Evolutionary conservation across 768 basidiomycete species (phyloP).

Genomic region (Multifurca ochricompacta): DNA sequence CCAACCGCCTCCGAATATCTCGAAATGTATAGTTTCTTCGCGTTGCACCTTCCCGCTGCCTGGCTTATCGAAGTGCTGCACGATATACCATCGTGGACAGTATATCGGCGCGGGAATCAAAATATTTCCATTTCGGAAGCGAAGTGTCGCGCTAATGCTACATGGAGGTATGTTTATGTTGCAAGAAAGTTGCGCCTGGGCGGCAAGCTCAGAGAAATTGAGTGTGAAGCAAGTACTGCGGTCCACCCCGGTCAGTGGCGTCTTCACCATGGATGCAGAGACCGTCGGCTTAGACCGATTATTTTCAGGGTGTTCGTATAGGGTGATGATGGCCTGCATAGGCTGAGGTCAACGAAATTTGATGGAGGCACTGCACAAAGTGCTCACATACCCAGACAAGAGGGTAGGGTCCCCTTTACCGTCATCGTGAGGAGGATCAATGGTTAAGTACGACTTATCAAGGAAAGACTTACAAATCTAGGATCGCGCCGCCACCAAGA

Average conservation of each 20-base stretch:
- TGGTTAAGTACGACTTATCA: not conserved
- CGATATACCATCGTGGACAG: slow-evolving; percentile 56
- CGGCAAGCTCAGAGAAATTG: slow-evolving; percentile 57
- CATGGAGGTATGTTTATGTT: slow-evolving; percentile 47
- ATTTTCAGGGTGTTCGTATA: slow-evolving; percentile 79
- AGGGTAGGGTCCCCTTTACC: slow-evolving; percentile 69
- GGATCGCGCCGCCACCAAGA: slow-evolving; percentile 75
- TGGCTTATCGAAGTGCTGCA: slow-evolving; percentile 48
- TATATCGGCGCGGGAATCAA: slow-evolving; percentile 57
- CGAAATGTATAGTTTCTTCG: slow-evolving; percentile 51
- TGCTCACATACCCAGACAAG: slow-evolving; percentile 58
- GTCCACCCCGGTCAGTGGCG: slow-evolving; percentile 72
- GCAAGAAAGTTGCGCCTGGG: slow-evolving; percentile 67
- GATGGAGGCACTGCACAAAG: not conserved
- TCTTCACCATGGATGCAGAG: slow-evolving; percentile 68
- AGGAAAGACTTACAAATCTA: slow-evolving; percentile 67
- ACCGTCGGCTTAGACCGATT: slow-evolving; percentile 50
- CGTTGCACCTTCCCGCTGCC: slow-evolving; percentile 36
- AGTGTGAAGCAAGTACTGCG: slow-evolving; percentile 67
- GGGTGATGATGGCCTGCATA: slow-evolving; percentile 60
- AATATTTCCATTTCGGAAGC: slow-evolving; percentile 69
- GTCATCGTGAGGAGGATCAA: not conserved
- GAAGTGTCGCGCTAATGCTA: slow-evolving; percentile 53
- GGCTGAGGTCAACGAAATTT: not conserved
- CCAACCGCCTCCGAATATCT: slow-evolving; percentile 41